Conservation (phyloP, 306 rosid genomes). For the Sesbania bispinosa region DNA sequence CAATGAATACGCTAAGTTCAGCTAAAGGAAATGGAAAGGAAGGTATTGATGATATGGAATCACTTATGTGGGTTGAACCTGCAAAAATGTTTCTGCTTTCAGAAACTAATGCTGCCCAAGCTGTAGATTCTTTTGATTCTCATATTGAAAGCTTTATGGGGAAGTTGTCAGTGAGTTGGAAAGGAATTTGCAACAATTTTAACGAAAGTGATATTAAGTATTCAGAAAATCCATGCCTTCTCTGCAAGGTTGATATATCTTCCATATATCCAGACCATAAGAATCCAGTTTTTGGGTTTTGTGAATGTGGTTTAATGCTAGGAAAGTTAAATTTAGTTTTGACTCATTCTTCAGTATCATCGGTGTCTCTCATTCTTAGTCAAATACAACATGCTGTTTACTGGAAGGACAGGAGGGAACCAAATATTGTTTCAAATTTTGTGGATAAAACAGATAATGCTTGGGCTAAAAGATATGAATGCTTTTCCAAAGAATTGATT, state of each 20-base stretch:
- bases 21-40: constrained; percentile 35
- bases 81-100: constrained; percentile 44
- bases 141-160: constrained; percentile 43
- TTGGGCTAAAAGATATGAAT: constrained; percentile 38
- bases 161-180: constrained; percentile 59
- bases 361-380: constrained; percentile 53
- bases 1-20: constrained; percentile 31
- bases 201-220: constrained; percentile 48
- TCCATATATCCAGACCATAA: constrained; percentile 39
- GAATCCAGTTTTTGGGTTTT: constrained; percentile 46
- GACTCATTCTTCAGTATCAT: constrained; percentile 57
- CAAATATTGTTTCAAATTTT: constrained; percentile 26
- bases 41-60: constrained; percentile 36
- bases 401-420: constrained; percentile 38
- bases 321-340: constrained; percentile 74
- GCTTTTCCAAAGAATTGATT: constrained; percentile 41
- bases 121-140: constrained; percentile 44
- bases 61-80: constrained; percentile 68
- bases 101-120: constrained; percentile 33
- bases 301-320: constrained; percentile 60
- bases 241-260: constrained; percentile 52
- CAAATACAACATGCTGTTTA: constrained; percentile 48
- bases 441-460: constrained; percentile 31
- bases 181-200: constrained; percentile 44
- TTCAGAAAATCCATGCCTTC: constrained; percentile 67